These are phyloP conservation scores for Schrenkiella parvula DNA, from an alignment of 345 rosid species.

Conservation along the genomic window DNA sequence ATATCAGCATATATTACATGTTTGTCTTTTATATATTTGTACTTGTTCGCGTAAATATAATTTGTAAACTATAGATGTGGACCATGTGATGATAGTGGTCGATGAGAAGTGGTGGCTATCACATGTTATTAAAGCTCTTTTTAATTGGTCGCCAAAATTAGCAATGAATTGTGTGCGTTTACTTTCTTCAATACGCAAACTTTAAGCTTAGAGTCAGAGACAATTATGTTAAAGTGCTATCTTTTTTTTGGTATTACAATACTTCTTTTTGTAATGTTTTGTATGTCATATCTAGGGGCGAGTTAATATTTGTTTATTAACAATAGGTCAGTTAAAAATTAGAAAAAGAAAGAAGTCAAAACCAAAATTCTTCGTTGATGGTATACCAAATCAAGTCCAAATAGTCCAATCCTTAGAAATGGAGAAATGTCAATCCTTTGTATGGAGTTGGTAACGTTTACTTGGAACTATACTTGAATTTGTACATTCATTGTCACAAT, in stretches of 20 bases:
- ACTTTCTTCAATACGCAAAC: neutral
- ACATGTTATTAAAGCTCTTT: conserved; percentile 15
- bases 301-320: neutral
- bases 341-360: neutral
- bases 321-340: neutral
- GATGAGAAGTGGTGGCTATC: conserved; percentile 14
- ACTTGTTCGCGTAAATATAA: conserved; percentile 4
- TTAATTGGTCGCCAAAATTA: neutral
- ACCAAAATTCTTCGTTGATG: neutral
- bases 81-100: conserved; percentile 20
- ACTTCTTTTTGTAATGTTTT: neutral
- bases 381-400: neutral
- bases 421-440: neutral
- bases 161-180: neutral
- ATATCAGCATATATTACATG: neutral
- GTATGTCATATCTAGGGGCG: neutral
- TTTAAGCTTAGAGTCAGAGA: neutral
- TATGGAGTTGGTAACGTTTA: neutral
- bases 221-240: neutral
- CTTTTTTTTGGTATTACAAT: neutral
- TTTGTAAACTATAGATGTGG: conserved; percentile 2
- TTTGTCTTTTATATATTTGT: conserved; percentile 16
- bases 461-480: neutral
- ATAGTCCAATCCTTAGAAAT: neutral
- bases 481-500: neutral